Base-by-base conservation (phyloP, 345 rosid genomes). In the Salix viminalis region DNA sequence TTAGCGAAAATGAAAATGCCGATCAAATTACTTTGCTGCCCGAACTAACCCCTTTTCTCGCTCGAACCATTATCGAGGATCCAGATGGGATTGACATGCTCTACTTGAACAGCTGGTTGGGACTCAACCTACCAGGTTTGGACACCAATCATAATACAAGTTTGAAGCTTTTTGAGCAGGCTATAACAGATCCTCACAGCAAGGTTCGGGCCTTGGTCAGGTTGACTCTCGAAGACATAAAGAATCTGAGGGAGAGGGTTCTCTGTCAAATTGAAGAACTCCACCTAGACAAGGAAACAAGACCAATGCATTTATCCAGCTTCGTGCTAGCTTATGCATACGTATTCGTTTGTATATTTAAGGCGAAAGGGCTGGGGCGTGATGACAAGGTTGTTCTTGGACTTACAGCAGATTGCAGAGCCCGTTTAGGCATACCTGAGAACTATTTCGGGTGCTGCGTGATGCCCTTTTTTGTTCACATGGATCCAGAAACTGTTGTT, bases 391-490 rank as follows among this genome's bases (percentile, higher is more conserved):
- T 88, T 0, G 7, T 18, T 1, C 39, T 74, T 16, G 76, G 26
- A 6, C 71, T 83, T 21, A 14, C 84, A 5, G 78, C 77, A 18
- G 86, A 86, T 65, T 81, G 70, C 30, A 81, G 88, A 24, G 7
- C 26, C 28, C 81, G 83, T 28, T 72, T 84, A 58, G 72, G 75
- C 9, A 30, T 81, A 9, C 83, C 85, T 0, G 16, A 2, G 11
- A 78, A 58, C 1, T 88, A 84, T 39, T 84, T 84, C 9, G 89
- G 91, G 14, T 84, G 76, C 58, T 86, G 82, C 12, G 67, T 62
- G 24, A 48, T 12, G 14, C 0, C 4, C 30, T 12, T 28, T 5
- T 46, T 46, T 12, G 16, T 14, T 13, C 2, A 23, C 0, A 1
- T 5, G 32, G 0, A 2, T n/a, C 79, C 62, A 18, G 34, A 61